Evolutionary conservation across 108 stramenopile genomes (phyloP).

Genomic region (Phaeodactylum tricornutum): DNA sequence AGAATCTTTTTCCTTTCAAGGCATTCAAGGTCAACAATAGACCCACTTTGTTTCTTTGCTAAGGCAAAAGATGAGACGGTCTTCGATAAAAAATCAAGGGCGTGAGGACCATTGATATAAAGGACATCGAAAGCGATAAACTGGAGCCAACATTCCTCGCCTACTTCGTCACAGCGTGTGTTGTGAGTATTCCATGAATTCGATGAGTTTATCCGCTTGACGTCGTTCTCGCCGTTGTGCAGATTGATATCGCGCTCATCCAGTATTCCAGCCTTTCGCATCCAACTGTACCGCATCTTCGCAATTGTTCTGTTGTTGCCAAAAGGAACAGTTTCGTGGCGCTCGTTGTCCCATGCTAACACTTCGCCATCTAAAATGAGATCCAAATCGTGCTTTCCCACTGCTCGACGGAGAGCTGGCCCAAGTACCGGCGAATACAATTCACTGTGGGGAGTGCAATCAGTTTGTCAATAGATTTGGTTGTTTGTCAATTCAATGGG

Average conservation of each 20-base stretch:
- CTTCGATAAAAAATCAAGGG: slow-evolving; percentile 22
- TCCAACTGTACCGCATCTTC: slow-evolving; percentile 37
- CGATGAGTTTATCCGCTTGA: slow-evolving; percentile 21
- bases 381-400: slow-evolving; percentile 50
- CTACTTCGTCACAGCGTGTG: slow-evolving; percentile 10
- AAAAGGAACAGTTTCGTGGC: slow-evolving; percentile 54
- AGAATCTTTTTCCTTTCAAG: slow-evolving; percentile 57
- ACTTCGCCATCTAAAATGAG: slow-evolving; percentile 82
- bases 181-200: slow-evolving; percentile 1
- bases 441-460: slow-evolving; percentile 24
- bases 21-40: slow-evolving; percentile 48
- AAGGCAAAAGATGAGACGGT: slow-evolving; percentile 1
- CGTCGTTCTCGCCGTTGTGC: slow-evolving; percentile 33
- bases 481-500: background rate
- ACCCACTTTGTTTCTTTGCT: slow-evolving; percentile 27
- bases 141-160: slow-evolving; percentile 53
- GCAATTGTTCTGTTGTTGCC: slow-evolving; percentile 69
- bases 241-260: slow-evolving; percentile 60
- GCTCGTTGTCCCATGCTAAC: slow-evolving; percentile 53
- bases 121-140: slow-evolving; percentile 62
- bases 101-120: slow-evolving; percentile 59
- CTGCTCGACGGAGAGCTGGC: slow-evolving; percentile 53
- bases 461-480: background rate
- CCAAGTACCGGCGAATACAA: slow-evolving; percentile 70
- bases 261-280: slow-evolving; percentile 28